Evolutionary conservation across 768 basidiomycete species (phyloP), one percentile per base, ranked within the genome.

Genomic region (Phanerochaete sordida): DNA sequence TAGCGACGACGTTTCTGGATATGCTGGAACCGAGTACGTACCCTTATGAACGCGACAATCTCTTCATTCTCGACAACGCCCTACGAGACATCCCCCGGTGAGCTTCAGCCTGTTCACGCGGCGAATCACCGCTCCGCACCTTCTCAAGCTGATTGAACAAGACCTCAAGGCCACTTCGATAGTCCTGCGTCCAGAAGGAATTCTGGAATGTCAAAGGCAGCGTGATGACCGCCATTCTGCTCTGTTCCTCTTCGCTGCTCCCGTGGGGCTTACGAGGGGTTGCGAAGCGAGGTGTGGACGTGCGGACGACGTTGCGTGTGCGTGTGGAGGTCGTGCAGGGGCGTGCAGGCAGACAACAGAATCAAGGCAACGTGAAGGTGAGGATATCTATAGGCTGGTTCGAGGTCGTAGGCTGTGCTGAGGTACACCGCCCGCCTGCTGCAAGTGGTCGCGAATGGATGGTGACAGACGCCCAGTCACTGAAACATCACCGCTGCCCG

Each of bases 181-280:
- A 95, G 76, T 95, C 93, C 72, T 92, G 88, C 16, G 93, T 84
- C 95, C 95, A 97, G 78, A 97, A 97, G 30, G 93, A 95, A 73
- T 96, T 95, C 58, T 81, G 85, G 72, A 97, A 97, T 16, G 83
- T 83, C 60, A 93, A 79, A n/a, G 94, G 94, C 68, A 95, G 84
- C 46, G 93, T 91, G 63, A 96, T 76, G 64, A 92, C 89, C 62
- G 93, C 89, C 94, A 95, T 95, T 43, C n/a, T 54, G 12, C 35
- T 35, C 27, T 2, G 12, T 12, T 35, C 15, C 35, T 23, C 35
- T 39, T 21, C 23, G 47, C 60, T 37, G 27, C 59, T 55, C 52
- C 37, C 21, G 26, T 13, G 33, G 37, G 12, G 23, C 37, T 54
- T 7, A n/a, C 27, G 51, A 54, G 35, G 37, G 37, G 56, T 37